Conservation (phyloP, 345 rosid species). For the Eucalyptus pauciflora region DNA sequence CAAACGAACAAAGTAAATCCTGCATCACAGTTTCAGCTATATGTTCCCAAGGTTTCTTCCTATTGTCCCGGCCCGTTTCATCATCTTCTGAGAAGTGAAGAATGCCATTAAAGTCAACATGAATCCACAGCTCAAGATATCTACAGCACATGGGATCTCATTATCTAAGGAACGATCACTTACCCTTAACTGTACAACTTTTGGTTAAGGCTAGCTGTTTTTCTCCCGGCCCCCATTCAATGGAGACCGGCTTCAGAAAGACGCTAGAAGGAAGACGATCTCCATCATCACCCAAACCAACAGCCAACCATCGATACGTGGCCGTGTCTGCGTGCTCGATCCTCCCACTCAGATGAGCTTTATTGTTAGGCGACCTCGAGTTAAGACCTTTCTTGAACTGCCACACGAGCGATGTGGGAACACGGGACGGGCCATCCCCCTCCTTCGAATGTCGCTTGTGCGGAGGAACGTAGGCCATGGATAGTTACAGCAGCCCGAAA, state of each 20-base stretch:
- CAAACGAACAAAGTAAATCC: slow-evolving; percentile 29
- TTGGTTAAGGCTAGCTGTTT: slow-evolving; percentile 24
- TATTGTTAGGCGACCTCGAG: background rate
- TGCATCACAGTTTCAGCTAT: slow-evolving; percentile 35
- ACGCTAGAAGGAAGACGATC: slow-evolving; percentile 8
- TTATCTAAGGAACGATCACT: background rate
- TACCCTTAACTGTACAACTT: slow-evolving; percentile 7
- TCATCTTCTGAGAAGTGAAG: background rate
- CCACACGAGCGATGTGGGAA: slow-evolving; percentile 14
- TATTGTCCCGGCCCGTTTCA: background rate
- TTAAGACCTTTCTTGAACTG: slow-evolving; percentile 13
- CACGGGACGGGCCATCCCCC: slow-evolving; percentile 5
- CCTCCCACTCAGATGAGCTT: slow-evolving; percentile 1
- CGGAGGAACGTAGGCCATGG: slow-evolving; percentile 59
- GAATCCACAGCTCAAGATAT: background rate
- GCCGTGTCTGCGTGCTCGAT: slow-evolving; percentile 16
- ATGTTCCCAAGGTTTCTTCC: slow-evolving; percentile 17
- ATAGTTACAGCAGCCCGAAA: background rate
- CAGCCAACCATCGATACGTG: slow-evolving; percentile 28
- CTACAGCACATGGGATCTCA: background rate
- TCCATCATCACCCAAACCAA: slow-evolving; percentile 25
- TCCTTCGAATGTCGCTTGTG: slow-evolving; percentile 39
- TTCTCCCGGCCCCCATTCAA: slow-evolving; percentile 8
- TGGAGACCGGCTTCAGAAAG: slow-evolving; percentile 17
- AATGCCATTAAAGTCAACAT: background rate